Percentiles rank a stretch among this genome's conserved stretches.
phyloP scores from a whole-genome alignment of 2,329 filamentous ascomycete species.

The Xylariaceae sp. region DNA sequence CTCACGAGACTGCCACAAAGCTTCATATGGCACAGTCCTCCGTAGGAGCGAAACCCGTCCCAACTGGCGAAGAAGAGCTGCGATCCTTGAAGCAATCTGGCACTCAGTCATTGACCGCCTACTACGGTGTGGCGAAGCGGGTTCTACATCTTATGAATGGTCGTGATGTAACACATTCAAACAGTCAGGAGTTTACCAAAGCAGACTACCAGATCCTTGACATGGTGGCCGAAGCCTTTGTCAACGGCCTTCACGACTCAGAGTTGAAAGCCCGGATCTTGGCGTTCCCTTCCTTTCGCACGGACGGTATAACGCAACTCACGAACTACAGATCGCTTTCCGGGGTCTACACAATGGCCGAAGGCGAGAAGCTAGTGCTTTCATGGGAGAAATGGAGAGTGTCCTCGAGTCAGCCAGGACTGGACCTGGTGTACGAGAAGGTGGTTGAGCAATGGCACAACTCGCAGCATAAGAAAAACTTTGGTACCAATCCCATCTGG shows the following conservation, averaged over 20 bases:
- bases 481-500: constrained; percentile 42
- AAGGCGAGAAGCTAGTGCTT: constrained; percentile 51
- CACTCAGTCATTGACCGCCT: constrained; percentile 40
- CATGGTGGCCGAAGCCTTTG: constrained; percentile 48
- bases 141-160: constrained; percentile 44
- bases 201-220: constrained; percentile 47
- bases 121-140: constrained; percentile 47
- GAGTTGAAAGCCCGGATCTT: constrained; percentile 42
- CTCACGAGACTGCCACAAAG: constrained; percentile 1
- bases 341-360: constrained; percentile 49
- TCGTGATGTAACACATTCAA: constrained; percentile 47
- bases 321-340: constrained; percentile 44
- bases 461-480: constrained; percentile 37
- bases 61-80: constrained; percentile 20
- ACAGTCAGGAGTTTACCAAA: constrained; percentile 37
- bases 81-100: constrained; percentile 38
- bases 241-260: constrained; percentile 47
- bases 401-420: constrained; percentile 31
- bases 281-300: constrained; percentile 44
- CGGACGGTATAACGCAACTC: constrained; percentile 26
- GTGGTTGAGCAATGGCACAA: constrained; percentile 43
- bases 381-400: constrained; percentile 36
- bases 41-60: background rate
- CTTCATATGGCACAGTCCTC: constrained; percentile 12
- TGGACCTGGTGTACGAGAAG: constrained; percentile 34